Evolutionary conservation across 306 rosid genomes (phyloP), one percentile per base, ranked within the genome.

Genomic region (Pyrus communis): DNA sequence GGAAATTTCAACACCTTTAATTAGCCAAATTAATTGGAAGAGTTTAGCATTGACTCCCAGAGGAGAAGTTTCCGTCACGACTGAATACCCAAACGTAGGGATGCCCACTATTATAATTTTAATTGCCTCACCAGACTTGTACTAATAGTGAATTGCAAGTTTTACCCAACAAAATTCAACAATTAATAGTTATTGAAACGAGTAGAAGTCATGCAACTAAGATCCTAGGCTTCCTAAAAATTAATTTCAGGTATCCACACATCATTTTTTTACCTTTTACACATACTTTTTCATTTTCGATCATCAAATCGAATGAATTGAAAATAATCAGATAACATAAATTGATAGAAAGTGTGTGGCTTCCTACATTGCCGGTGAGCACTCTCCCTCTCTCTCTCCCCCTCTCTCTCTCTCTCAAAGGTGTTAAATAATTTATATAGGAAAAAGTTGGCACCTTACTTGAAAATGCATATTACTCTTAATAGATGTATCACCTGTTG

Each of bases 361-460:
- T 78, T 63, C 86, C 82, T 63, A 40, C 78, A 22, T 4, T 82
- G 54, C 82, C 82, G 0, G 80, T 78, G 22, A 78, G 63, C 35
- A 9, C 5, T 52, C 62, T 33, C 14, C 13, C 70, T 35, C 27
- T 1, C 27, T 25, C 27, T 1, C 27, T 25, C 27, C 1, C 27
- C 1, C 27, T 1, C 27, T 25, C 17, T 14, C 40, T 63, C 70
- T 66, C 52, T 46, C 54, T 14, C 19, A 49, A 49, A 14, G 2
- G 19, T 0, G 19, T 49, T 49, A 4, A 49, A 17, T 13, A 15
- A 49, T 14, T 49, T 49, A 49, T 49, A 49, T 14, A 4, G 54
- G 17, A 49, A 49, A 46, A 46, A 15, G 5, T 14, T 15, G 5
- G 54, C 54, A 3, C 52, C 52, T 46, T 46, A 0, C 5, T 4